These are phyloP conservation scores for Penicillium sp. DNA, from an alignment of 2,329 filamentous ascomycete species.

Conservation along the genomic window DNA sequence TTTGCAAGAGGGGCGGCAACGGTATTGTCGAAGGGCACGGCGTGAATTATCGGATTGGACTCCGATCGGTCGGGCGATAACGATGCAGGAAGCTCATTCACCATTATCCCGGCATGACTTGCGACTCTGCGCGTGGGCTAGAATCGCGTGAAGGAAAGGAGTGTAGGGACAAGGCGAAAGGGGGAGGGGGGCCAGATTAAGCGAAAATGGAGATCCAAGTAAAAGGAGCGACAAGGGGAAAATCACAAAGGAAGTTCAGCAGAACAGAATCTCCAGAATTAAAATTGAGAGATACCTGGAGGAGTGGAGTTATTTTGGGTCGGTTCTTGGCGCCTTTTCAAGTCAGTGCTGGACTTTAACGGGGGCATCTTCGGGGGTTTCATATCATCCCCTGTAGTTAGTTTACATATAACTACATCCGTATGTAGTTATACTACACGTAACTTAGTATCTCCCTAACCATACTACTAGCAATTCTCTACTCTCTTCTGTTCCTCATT, in stretches of 20 bases:
- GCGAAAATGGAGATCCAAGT: not conserved
- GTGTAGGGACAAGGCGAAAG: constrained; percentile 7
- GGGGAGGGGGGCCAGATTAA: constrained; percentile 6
- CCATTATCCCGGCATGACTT: constrained; percentile 42
- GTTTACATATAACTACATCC: too few species aligned
- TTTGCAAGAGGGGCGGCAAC: constrained; percentile 25
- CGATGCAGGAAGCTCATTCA: constrained; percentile 32
- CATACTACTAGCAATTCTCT: too few species aligned
- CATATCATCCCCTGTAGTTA: too few species aligned
- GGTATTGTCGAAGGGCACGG: constrained; percentile 31
- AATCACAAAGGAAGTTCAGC: constrained; percentile 2
- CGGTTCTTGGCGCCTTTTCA: constrained; percentile 18
- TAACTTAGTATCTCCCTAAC: not conserved
- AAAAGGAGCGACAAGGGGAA: constrained; percentile 18
- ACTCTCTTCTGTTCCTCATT: not conserved
- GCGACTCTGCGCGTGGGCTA: constrained; percentile 11
- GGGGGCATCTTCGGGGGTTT: not conserved
- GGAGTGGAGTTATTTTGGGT: constrained; percentile 20
- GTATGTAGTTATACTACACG: too few species aligned
- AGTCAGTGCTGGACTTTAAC: not conserved
- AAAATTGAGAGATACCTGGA: constrained; percentile 20
- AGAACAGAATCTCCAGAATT: constrained; percentile 12
- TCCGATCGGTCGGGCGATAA: constrained; percentile 28
- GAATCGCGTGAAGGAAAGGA: constrained; percentile 12
- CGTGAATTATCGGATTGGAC: constrained; percentile 26